Percentiles rank a stretch among this genome's conserved stretches.
These are phyloP conservation scores for Mycena galopus DNA, from an alignment of 768 basidiomycete genomes.

Conservation along the genomic window DNA sequence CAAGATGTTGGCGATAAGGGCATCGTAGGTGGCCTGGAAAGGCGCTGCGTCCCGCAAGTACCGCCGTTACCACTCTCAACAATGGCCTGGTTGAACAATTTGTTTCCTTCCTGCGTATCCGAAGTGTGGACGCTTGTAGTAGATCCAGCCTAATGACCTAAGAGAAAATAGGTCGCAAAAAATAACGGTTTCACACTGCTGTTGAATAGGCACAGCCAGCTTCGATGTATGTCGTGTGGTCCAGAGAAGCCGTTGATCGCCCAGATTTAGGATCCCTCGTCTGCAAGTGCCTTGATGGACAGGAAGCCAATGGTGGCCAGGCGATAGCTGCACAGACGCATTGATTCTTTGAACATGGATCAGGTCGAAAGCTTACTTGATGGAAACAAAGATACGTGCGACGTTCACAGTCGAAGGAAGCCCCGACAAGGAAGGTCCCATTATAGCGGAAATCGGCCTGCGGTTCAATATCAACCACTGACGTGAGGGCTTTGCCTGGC, in stretches of 20 bases:
- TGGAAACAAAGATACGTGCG: slow-evolving; percentile 31
- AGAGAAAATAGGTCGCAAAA: neutral
- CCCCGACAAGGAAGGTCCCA: slow-evolving; percentile 39
- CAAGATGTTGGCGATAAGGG: slow-evolving; percentile 25
- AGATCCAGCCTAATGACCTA: slow-evolving; percentile 44
- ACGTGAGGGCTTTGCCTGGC: too few species aligned
- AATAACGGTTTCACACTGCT: neutral
- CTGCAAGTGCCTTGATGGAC: slow-evolving; percentile 42
- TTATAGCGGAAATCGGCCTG: slow-evolving; percentile 49
- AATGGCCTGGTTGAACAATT: slow-evolving; percentile 35
- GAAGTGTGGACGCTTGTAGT: slow-evolving; percentile 48
- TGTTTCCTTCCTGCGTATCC: slow-evolving; percentile 41
- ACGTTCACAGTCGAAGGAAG: slow-evolving; percentile 27
- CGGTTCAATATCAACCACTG: slow-evolving; percentile 23
- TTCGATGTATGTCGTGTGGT: too few species aligned
- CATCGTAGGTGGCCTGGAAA: slow-evolving; percentile 25
- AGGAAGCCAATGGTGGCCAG: slow-evolving; percentile 44
- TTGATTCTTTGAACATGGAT: neutral
- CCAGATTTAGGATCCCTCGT: slow-evolving; percentile 49
- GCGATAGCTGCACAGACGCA: slow-evolving; percentile 31
- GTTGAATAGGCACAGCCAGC: neutral
- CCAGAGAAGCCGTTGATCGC: slow-evolving; percentile 50
- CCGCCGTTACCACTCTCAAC: slow-evolving; percentile 30
- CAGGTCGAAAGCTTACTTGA: slow-evolving; percentile 19
- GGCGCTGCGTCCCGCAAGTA: neutral